Evolutionary conservation across 2,329 filamentous ascomycete genomes (phyloP), one percentile per base, ranked within the genome.

Genomic region (Penicillium concentricum): DNA sequence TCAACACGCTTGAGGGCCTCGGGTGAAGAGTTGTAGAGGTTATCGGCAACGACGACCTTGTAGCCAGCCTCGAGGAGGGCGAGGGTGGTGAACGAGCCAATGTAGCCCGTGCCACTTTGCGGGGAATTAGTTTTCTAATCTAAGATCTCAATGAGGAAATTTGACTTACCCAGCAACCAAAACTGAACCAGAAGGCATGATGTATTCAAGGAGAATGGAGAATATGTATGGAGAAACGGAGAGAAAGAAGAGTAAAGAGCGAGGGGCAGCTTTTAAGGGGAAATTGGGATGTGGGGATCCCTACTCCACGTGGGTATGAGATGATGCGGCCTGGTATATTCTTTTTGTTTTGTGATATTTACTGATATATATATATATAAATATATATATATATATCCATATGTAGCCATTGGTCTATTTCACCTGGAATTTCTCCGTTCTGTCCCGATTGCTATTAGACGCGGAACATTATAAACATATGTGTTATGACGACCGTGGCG

Each of bases 11-110:
- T 93, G 68, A 99, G 79, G 63, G 90, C 91, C 70, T 96, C 92
- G 70, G 88, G 83, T 60, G 90, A 96, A 47, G 94, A 97, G 80
- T 99, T 99, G 88, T 96, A 96, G 65, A 97, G 85, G 78, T 87
- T 97, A 81, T 99, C 94, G 66, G 94, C 87, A 63, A 99, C 91
- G 74, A 99, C 89, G 62, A 99, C 94, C 76, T 97, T 88, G 84
- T 97, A 97, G 76, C 87, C 92, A 72, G 94, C 90, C 73, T 97
- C 84, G 66, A 99, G 90, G 26, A 99, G 90, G 52, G 92, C 88
- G 50, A 99, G 87, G 55, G 90, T 82, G 60, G 94, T 99, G 83
- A 97, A 97, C 49, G 93, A 97, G 75, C 94, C 94, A 78, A 99
- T 99, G 83, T 99, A 99, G 81, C 94, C 94, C 64, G 92, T 96